Percentiles rank a stretch among this genome's conserved stretches.
These are phyloP conservation scores for Keithomyces neogunnii DNA, from an alignment of 2,329 filamentous ascomycete species.

Conservation along the genomic window DNA sequence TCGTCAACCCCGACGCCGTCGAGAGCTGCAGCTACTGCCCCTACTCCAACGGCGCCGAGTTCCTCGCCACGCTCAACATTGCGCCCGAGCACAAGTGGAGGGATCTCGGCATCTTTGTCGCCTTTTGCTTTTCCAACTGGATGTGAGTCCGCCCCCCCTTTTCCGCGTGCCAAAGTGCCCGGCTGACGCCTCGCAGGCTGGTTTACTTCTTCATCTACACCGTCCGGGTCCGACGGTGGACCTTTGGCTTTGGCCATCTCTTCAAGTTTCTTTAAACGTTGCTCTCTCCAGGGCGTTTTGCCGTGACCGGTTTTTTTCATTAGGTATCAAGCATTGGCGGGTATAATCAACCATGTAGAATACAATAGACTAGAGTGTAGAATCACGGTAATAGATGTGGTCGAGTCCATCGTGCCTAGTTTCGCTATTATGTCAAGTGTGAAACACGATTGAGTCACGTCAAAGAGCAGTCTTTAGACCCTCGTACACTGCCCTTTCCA, in stretches of 20 bases:
- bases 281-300: no score
- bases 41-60: slow-evolving; percentile 49
- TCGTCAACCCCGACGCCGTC: slow-evolving; percentile 52
- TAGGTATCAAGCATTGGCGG: no score
- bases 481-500: slow-evolving; percentile 30
- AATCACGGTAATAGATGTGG: no score
- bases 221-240: slow-evolving; percentile 61
- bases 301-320: no score
- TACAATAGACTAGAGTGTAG: no score
- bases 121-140: slow-evolving; percentile 65
- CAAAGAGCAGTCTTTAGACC: neutral
- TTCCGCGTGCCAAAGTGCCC: neutral
- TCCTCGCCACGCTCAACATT: slow-evolving; percentile 49
- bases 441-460: no score
- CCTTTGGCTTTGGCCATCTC: slow-evolving; percentile 55
- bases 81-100: slow-evolving; percentile 56
- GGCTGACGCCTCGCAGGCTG: slow-evolving; percentile 21
- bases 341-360: no score
- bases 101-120: slow-evolving; percentile 61
- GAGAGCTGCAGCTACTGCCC: slow-evolving; percentile 61
- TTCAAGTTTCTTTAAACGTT: slow-evolving; percentile 31
- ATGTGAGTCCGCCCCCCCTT: slow-evolving; percentile 14
- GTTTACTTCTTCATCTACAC: slow-evolving; percentile 74
- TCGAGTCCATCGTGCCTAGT: no score
- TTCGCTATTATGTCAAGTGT: no score